phyloP scores from a whole-genome alignment of 2,329 filamentous ascomycete species.

The Dothistroma septosporum region DNA sequence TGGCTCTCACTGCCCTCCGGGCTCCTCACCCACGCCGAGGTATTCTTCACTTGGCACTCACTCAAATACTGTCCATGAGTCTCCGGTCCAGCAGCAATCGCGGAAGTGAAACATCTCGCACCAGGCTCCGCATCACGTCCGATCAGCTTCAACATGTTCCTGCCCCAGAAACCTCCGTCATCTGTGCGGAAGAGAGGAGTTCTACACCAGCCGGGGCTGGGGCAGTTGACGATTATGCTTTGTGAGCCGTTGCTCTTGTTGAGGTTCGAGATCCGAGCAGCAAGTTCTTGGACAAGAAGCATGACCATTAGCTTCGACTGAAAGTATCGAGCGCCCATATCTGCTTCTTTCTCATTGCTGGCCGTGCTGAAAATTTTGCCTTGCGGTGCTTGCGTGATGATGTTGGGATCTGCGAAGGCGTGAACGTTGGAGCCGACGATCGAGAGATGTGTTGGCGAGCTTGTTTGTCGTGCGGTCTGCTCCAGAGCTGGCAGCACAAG shows the following conservation, averaged over 20 bases:
- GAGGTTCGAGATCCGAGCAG: conserved; percentile 5
- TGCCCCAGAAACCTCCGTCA: conserved; percentile 16
- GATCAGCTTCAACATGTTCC: conserved; percentile 22
- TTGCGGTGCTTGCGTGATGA: conserved; percentile 44
- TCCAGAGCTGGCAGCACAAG: conserved; percentile 50
- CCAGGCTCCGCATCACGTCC: conserved; percentile 38
- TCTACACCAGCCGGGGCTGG: conserved; percentile 51
- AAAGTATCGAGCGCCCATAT: conserved; percentile 18
- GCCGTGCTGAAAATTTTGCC: conserved; percentile 9
- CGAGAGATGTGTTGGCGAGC: conserved; percentile 26
- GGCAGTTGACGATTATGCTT: conserved; percentile 44
- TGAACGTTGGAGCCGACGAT: conserved; percentile 44
- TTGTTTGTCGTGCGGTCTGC: conserved; percentile 32
- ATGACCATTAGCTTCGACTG: conserved; percentile 23
- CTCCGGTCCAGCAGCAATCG: conserved; percentile 29
- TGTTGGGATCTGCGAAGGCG: conserved; percentile 40
- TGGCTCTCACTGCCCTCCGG: conserved; percentile 33
- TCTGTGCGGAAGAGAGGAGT: conserved; percentile 38
- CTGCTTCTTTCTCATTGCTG: conserved; percentile 13
- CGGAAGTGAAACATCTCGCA: conserved; percentile 37
- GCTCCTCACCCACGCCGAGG: conserved; percentile 32
- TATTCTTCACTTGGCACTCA: conserved; percentile 31
- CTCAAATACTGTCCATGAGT: conserved; percentile 40
- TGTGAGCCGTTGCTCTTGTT: conserved; percentile 13
- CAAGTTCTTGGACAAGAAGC: conserved; percentile 19